Evolutionary conservation across 257 asterid species (phyloP).

Genomic region (Penstemon davidsonii): DNA sequence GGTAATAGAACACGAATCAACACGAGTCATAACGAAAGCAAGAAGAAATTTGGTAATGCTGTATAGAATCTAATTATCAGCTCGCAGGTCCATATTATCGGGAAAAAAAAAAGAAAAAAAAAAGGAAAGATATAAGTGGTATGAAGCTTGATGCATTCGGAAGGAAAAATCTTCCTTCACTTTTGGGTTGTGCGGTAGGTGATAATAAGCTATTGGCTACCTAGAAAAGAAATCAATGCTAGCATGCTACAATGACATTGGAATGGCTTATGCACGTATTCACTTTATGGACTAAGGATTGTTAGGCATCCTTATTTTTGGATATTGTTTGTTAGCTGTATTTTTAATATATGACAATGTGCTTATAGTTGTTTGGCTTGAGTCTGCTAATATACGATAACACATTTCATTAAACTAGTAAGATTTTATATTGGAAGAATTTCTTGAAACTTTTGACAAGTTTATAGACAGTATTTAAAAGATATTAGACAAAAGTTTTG

Average conservation of each 20-base stretch:
- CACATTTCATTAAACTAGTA: background rate
- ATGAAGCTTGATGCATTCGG: conserved; percentile 16
- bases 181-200: conserved; percentile 13
- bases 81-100: background rate
- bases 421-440: background rate
- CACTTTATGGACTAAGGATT: background rate
- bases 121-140: background rate
- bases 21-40: no score
- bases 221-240: conserved; percentile 4
- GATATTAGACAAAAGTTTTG: background rate
- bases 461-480: conserved; percentile 1
- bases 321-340: conserved; percentile 3
- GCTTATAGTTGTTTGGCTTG: background rate
- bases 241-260: background rate
- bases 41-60: no score
- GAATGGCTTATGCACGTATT: background rate
- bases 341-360: background rate
- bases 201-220: conserved; percentile 13
- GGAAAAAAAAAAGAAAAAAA: background rate
- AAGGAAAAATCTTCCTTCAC: background rate
- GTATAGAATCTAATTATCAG: no score
- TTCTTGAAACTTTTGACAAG: background rate
- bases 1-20: no score
- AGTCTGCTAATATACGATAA: background rate
- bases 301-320: background rate